Conservation (phyloP, 257 asterid genomes). For the Thymus quinquecostatus region DNA sequence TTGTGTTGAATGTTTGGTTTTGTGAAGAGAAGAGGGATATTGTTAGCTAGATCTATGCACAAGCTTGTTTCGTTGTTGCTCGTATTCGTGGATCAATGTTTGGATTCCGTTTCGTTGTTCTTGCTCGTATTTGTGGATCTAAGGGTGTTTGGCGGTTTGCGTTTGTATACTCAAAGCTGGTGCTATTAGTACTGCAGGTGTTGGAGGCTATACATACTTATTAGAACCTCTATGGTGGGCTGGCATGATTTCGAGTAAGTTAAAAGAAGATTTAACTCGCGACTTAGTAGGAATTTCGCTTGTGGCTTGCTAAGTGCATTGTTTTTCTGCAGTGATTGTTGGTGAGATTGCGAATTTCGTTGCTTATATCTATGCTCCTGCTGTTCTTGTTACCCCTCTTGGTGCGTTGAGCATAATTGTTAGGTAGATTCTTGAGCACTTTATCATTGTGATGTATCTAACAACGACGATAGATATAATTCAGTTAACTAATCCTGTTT, state of each 20-base stretch:
- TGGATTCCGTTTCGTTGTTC: not conserved
- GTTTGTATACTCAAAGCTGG: not conserved
- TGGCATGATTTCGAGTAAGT: constrained; percentile 90
- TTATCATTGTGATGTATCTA: constrained; percentile 17
- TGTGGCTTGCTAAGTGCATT: constrained; percentile 24
- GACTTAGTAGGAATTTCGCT: not conserved
- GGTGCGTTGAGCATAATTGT: constrained; percentile 91
- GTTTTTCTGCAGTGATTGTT: constrained; percentile 63
- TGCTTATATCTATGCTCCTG: constrained; percentile 93
- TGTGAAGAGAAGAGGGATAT: not conserved
- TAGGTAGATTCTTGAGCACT: constrained; percentile 49
- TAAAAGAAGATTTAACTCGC: not conserved
- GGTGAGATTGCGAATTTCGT: constrained; percentile 85
- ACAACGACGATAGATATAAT: constrained; percentile 12
- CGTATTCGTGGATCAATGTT: not conserved
- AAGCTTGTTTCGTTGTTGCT: constrained; percentile 16
- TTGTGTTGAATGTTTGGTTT: not conserved
- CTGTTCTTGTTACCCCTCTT: constrained; percentile 92
- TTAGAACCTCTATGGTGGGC: constrained; percentile 96
- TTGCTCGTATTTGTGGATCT: constrained; percentile 4
- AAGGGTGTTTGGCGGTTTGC: not conserved
- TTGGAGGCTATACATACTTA: constrained; percentile 84
- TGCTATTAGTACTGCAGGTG: constrained; percentile 52
- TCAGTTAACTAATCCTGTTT: constrained; percentile 30
- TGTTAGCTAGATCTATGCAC: not conserved